Conservation (phyloP, 2,329 filamentous ascomycete genomes). For the Fusarium algeriense region DNA sequence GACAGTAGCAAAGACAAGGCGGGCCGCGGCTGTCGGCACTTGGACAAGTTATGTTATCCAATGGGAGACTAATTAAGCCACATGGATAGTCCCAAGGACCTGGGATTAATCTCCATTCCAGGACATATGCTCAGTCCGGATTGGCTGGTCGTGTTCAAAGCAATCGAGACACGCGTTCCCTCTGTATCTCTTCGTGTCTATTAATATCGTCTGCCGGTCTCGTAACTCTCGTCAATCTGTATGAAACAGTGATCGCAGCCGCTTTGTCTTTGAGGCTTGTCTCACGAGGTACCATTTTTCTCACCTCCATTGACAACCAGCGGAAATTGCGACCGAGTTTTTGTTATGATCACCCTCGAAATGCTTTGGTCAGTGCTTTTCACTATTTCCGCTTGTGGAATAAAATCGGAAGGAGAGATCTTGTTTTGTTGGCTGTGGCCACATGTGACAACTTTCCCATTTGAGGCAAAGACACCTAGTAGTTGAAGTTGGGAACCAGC, state of each 20-base stretch:
- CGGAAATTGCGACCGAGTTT: conserved; percentile 33
- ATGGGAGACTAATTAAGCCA: conserved; percentile 1
- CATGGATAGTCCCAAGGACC: conserved; percentile 11
- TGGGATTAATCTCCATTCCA: conserved; percentile 36
- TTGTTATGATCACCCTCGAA: neutral
- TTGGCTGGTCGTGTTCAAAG: conserved; percentile 16
- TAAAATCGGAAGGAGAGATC: neutral
- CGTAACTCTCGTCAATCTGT: conserved; percentile 4
- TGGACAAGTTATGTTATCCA: conserved; percentile 3
- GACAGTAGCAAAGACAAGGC: conserved; percentile 9
- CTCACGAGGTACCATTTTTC: neutral
- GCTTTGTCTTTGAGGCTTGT: neutral
- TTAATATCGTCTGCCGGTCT: neutral
- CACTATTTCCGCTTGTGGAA: neutral
- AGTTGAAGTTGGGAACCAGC: too few species aligned
- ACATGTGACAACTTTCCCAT: neutral
- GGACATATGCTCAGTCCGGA: conserved; percentile 25
- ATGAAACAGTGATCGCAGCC: neutral
- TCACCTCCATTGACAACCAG: neutral
- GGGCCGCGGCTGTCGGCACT: conserved; percentile 18
- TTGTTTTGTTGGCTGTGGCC: neutral
- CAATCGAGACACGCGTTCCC: conserved; percentile 3
- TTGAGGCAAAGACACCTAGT: neutral
- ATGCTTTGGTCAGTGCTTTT: conserved; percentile 10
- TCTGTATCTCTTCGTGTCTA: neutral